Conservation (phyloP, 2,329 filamentous ascomycete species). For the Chaetothyriales sp. region DNA sequence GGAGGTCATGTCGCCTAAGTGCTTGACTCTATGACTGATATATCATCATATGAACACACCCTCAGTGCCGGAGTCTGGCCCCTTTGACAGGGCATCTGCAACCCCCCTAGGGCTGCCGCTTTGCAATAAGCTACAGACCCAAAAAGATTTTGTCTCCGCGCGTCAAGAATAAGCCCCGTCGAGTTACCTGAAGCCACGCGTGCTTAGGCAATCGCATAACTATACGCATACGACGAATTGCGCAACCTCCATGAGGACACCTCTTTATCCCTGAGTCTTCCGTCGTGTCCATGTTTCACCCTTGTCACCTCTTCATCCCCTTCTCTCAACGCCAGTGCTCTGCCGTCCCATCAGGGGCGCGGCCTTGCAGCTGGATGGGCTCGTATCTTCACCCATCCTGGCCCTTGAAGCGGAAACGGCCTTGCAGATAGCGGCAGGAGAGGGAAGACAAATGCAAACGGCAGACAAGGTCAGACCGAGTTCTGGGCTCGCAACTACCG, state of each 20-base stretch:
- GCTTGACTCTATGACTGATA: constrained; percentile 97
- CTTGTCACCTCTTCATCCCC: constrained; percentile 28
- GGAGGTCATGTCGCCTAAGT: constrained; percentile 50
- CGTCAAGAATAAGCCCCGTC: constrained; percentile 99
- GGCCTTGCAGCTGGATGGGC: constrained; percentile 39
- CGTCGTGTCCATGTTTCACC: constrained; percentile 11
- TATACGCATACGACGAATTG: constrained; percentile 85
- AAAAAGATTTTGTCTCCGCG: constrained; percentile 55
- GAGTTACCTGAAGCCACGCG: constrained; percentile 55
- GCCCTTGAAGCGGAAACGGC: constrained; percentile 26
- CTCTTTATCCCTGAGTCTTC: constrained; percentile 5
- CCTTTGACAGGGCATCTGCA: constrained; percentile 53
- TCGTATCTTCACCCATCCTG: constrained; percentile 75
- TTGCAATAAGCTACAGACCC: constrained; percentile 42
- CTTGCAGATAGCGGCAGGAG: constrained; percentile 14
- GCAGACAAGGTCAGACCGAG: constrained; percentile 31
- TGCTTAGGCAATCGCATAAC: constrained; percentile 82
- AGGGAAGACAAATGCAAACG: constrained; percentile 33
- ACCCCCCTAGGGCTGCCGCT: constrained; percentile 29
- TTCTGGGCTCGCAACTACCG: neutral
- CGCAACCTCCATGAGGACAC: constrained; percentile 23
- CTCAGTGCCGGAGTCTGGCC: constrained; percentile 39
- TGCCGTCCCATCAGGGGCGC: constrained; percentile 21
- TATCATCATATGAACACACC: constrained; percentile 62
- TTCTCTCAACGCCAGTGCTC: constrained; percentile 21